phyloP scores from a whole-genome alignment of 345 rosid genomes.

The Viola odorata region DNA sequence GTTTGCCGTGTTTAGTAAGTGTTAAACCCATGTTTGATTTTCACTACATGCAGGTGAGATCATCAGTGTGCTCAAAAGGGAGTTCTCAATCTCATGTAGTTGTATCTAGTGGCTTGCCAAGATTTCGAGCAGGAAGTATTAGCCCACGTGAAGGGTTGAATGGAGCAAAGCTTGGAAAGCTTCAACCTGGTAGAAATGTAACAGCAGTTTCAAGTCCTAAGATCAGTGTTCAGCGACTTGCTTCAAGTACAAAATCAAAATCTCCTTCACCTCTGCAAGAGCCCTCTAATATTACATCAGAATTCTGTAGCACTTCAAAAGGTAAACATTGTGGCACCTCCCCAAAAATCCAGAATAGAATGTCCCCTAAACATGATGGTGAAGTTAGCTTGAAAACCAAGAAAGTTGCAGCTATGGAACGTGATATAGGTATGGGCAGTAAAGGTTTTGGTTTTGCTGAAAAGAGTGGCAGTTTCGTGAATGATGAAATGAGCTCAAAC shows the following conservation, averaged over 20 bases:
- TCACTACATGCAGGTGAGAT: constrained; percentile 44
- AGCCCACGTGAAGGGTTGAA: constrained; percentile 32
- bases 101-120: constrained; percentile 32
- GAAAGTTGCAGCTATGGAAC: constrained; percentile 13
- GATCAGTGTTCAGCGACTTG: constrained; percentile 25
- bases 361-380: constrained; percentile 32
- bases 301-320: constrained; percentile 34
- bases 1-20: constrained; percentile 13
- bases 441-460: constrained; percentile 7
- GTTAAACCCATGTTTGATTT: constrained; percentile 8
- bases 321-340: constrained; percentile 31
- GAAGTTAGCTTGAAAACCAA: constrained; percentile 27
- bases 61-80: constrained; percentile 38
- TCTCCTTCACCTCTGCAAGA: constrained; percentile 30
- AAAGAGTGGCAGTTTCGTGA: constrained; percentile 5
- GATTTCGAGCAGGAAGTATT: constrained; percentile 24
- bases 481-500: constrained; percentile 4
- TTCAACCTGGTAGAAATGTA: constrained; percentile 38
- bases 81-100: constrained; percentile 30
- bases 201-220: constrained; percentile 22
- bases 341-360: constrained; percentile 34
- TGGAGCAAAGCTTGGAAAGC: constrained; percentile 39
- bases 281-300: constrained; percentile 33
- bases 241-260: constrained; percentile 19
- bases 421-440: constrained; percentile 3